Base-by-base conservation (phyloP, 495 filamentous ascomycete genomes). In the Haplographium delicatum region DNA sequence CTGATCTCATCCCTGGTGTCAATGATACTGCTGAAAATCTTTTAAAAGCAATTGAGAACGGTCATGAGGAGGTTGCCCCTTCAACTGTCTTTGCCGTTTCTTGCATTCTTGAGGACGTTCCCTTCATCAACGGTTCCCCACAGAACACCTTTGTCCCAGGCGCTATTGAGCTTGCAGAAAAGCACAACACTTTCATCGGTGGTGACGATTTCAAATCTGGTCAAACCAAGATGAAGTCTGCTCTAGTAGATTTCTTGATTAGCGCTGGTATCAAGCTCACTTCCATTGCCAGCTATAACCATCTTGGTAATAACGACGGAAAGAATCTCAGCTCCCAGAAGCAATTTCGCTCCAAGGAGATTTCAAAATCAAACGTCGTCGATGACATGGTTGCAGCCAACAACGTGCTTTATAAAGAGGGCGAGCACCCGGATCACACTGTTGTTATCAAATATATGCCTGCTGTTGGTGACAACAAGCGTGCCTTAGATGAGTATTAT, bases 221-320 rank as follows among this genome's bases (percentile, higher is more conserved):
- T 53, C 93, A 98, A 79, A 98, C 93, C 62, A 98, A 98, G 83
- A 98, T 98, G 93, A 98, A 98, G 71, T 96, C 90, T 31, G 94
- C 94, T 16, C 82, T 98, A 15, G 94, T 97, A 15, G 93, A 98
- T 72, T 98, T 98, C 78, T 71, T 98, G 61, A 93, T 98, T 83
- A 96, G 83, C 68, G 94, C 93, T 47, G 93, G 93, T 66, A 96
- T 98, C 78, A 96, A 95, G 79, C 84, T 98, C 59, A 98, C 94
- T 46, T 96, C 94, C 46, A 97, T 98, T 70, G 88, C 93, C 59
- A 93, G 87, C 73, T 98, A 97, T 81, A 98, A 98, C 79, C 94
- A 97, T 72, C 85, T 98, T 41, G 93, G 93, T 63, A 98, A 98
- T 78, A 98, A 98, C 64, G 93, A 98, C 65, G 93, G 93, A 75